These are phyloP conservation scores for Talaromyces sp. DNA, from an alignment of 2,329 filamentous ascomycete species.

Conservation along the genomic window DNA sequence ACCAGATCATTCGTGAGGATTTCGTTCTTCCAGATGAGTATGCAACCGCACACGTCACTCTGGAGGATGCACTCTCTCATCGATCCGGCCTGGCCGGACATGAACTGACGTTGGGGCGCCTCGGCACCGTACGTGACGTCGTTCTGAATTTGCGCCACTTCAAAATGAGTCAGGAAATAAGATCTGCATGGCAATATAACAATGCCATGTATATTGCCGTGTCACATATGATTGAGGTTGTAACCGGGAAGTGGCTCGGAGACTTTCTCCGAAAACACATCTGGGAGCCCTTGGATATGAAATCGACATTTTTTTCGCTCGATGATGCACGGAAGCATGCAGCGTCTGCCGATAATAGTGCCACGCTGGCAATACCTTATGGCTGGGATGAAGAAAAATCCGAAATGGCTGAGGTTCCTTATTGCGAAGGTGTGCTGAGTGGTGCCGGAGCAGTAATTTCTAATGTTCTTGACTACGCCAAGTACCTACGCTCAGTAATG, in stretches of 20 bases:
- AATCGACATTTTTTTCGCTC: conserved; percentile 30
- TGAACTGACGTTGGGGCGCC: conserved; percentile 12
- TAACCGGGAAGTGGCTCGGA: conserved; percentile 30
- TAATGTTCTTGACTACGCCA: conserved; percentile 5
- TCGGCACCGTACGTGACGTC: conserved; percentile 28
- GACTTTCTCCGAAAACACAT: conserved; percentile 29
- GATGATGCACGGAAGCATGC: conserved; percentile 20
- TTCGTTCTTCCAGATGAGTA: conserved; percentile 29
- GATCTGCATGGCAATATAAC: conserved; percentile 45
- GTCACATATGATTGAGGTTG: conserved; percentile 41
- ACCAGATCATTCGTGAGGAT: conserved; percentile 17
- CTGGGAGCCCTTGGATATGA: conserved; percentile 39
- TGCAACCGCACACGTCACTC: conserved; percentile 19
- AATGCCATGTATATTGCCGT: conserved; percentile 50
- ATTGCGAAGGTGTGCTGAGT: conserved; percentile 2
- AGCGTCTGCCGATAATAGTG: conserved; percentile 10
- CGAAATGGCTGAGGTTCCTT: conserved; percentile 1
- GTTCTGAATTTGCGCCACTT: conserved; percentile 41
- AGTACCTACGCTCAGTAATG: conserved; percentile 5
- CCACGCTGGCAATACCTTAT: conserved; percentile 17
- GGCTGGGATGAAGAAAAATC: conserved; percentile 19
- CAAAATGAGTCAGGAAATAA: conserved; percentile 33
- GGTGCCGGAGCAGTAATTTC: conserved; percentile 5
- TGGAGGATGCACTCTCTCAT: conserved; percentile 31
- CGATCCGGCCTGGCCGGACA: conserved; percentile 28